These are phyloP conservation scores for Ceratocystis ficicola DNA, from an alignment of 2,329 filamentous ascomycete genomes.

Conservation along the genomic window DNA sequence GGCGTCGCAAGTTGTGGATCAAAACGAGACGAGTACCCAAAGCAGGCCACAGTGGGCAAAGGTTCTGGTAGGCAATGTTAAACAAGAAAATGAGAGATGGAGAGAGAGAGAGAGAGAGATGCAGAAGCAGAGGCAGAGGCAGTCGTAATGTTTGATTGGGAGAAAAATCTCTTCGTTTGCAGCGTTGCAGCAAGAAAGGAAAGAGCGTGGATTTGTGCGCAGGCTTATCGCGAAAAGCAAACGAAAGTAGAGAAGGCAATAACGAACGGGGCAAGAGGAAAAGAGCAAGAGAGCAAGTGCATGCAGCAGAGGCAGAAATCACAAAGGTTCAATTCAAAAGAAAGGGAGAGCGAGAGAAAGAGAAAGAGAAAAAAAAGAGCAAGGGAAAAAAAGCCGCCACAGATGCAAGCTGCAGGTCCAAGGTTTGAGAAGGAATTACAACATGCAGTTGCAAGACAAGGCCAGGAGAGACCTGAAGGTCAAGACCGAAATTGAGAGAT, in stretches of 20 bases:
- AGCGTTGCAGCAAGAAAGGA: background rate
- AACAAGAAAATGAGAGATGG: background rate
- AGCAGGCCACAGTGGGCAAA: too few species aligned
- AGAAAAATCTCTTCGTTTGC: background rate
- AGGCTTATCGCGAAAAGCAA: conserved; percentile 8
- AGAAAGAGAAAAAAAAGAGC: background rate
- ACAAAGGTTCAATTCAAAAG: background rate
- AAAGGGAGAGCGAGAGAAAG: background rate
- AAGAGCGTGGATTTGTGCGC: conserved; percentile 10
- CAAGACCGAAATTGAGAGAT: background rate
- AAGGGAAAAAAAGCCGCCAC: background rate
- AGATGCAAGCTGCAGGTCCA: conserved; percentile 10
- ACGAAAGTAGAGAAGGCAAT: background rate
- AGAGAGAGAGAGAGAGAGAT: background rate
- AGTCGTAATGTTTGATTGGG: background rate
- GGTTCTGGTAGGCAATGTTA: background rate
- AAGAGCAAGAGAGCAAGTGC: conserved; percentile 3
- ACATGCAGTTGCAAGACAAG: conserved; percentile 4
- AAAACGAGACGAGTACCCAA: background rate
- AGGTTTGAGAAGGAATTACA: conserved; percentile 8
- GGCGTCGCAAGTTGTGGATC: background rate
- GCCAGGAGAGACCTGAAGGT: conserved; percentile 1
- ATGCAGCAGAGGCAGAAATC: background rate
- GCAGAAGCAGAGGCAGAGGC: background rate
- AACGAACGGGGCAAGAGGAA: background rate